Percentiles rank a stretch among this genome's conserved stretches.
Evolutionary conservation across 2,329 filamentous ascomycete genomes (phyloP).

Genomic region (Phoma sp.): DNA sequence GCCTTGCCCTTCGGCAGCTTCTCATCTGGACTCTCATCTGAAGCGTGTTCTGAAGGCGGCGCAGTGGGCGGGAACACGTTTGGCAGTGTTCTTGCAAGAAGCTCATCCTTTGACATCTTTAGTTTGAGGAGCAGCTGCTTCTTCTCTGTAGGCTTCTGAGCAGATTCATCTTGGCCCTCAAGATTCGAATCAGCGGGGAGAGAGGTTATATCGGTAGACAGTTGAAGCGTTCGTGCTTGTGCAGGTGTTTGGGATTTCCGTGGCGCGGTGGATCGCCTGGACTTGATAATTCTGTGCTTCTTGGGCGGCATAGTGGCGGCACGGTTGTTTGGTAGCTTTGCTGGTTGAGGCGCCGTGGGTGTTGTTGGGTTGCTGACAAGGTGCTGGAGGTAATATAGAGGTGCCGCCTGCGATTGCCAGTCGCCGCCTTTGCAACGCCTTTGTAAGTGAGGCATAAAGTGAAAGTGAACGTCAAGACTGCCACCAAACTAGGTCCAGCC

Average conservation of each 20-base stretch:
- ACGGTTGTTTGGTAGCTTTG: too few species aligned
- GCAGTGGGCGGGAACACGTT: slow-evolving; percentile 1
- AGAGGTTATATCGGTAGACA: too few species aligned
- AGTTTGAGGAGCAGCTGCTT: background rate
- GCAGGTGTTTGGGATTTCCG: background rate
- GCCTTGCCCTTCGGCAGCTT: background rate
- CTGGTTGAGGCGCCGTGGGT: background rate
- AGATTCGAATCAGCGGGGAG: too few species aligned
- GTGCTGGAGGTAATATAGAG: background rate
- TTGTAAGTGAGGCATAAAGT: background rate
- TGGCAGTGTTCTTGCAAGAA: background rate
- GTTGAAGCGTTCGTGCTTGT: background rate
- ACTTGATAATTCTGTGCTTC: slow-evolving; percentile 5
- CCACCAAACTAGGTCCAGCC: too few species aligned
- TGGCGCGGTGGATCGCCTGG: background rate
- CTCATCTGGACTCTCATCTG: background rate
- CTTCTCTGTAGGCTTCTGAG: too few species aligned
- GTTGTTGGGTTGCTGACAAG: background rate
- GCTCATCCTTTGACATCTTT: background rate
- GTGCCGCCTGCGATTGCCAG: background rate
- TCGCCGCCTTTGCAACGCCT: too few species aligned
- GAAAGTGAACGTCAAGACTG: background rate
- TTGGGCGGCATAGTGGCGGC: slow-evolving; percentile 1
- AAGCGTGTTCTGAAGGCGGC: background rate
- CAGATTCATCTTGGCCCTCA: too few species aligned